phyloP scores from a whole-genome alignment of 257 asterid genomes.

The Capsicum chinense region DNA sequence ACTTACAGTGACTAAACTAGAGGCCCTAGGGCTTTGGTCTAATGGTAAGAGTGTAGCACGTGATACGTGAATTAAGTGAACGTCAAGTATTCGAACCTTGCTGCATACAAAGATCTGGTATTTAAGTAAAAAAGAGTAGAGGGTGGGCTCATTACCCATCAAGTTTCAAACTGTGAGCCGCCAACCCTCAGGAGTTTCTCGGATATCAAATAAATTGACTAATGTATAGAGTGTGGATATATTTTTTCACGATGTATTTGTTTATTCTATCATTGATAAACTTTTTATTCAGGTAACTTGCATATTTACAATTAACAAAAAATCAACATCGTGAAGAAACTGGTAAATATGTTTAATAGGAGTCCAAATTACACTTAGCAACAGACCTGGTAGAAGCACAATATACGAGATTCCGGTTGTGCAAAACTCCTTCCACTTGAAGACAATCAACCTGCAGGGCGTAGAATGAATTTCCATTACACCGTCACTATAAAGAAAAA shows the following conservation, averaged over 20 bases:
- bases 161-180: not conserved
- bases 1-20: not conserved
- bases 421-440: slow-evolving; percentile 95
- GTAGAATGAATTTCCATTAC: slow-evolving; percentile 15
- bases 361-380: not conserved
- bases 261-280: not conserved
- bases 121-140: not conserved
- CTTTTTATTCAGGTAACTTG: not conserved
- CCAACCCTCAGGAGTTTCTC: not conserved
- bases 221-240: not conserved
- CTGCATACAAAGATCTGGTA: not conserved
- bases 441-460: slow-evolving; percentile 89
- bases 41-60: not conserved
- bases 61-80: not conserved
- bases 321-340: not conserved
- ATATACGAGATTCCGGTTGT: slow-evolving; percentile 87
- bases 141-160: not conserved
- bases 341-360: not conserved
- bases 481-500: not conserved
- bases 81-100: not conserved
- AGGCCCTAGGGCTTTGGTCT: slow-evolving; percentile 18
- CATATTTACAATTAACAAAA: not conserved
- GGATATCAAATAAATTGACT: not conserved
- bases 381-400: slow-evolving; percentile 95
- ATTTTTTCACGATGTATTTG: not conserved